Evolutionary conservation across 2,329 filamentous ascomycete genomes (phyloP).

Genomic region (Emericellopsis cladophorae): DNA sequence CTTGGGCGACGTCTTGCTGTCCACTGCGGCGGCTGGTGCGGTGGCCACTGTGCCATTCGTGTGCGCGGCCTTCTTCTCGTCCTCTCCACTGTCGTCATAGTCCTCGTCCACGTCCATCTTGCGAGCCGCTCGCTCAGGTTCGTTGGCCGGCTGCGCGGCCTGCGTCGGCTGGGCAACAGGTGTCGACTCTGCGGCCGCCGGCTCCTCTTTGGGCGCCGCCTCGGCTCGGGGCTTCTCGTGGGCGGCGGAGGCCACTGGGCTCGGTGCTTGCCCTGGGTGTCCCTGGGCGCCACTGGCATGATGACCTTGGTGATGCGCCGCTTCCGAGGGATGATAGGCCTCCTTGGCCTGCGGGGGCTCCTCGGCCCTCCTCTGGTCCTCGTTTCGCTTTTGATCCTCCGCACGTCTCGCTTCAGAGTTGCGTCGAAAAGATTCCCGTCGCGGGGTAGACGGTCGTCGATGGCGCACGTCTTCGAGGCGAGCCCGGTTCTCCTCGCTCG

Average conservation of each 20-base stretch:
- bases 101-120: conserved; percentile 98
- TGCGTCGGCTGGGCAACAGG: conserved; percentile 14
- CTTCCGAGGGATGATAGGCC: conserved; percentile 83
- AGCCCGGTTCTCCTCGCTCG: conserved; percentile 77
- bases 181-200: conserved; percentile 26
- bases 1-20: conserved; percentile 30
- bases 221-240: conserved; percentile 26
- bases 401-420: conserved; percentile 60
- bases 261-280: not conserved
- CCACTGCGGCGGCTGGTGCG: conserved; percentile 32
- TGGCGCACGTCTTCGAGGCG: conserved; percentile 75
- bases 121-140: conserved; percentile 71
- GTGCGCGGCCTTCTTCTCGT: conserved; percentile 52
- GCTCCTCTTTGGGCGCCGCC: conserved; percentile 43
- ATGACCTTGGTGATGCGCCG: conserved; percentile 67
- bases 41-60: conserved; percentile 33
- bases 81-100: conserved; percentile 89
- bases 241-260: conserved; percentile 38
- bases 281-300: not conserved
- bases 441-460: conserved; percentile 66
- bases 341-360: conserved; percentile 44
- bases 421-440: conserved; percentile 54
- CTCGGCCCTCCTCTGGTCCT: conserved; percentile 41
- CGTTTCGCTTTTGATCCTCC: conserved; percentile 49
- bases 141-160: conserved; percentile 29